Conservation (phyloP, 1,284 basidiomycete genomes). For the Tranzscheliella williamsii region DNA sequence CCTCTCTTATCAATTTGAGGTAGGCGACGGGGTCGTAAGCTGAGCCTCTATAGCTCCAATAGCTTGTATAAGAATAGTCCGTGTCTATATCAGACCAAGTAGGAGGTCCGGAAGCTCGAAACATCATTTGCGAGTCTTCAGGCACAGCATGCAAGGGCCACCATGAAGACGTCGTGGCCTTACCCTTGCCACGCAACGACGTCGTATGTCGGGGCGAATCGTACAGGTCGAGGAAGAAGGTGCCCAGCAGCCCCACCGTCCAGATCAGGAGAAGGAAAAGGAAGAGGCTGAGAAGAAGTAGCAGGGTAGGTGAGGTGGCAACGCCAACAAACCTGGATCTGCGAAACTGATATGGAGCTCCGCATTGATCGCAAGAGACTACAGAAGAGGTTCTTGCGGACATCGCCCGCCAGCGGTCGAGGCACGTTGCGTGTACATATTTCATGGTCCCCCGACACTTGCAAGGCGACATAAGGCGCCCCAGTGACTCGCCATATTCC, state of each 20-base stretch:
- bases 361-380: slow-evolving; percentile 53
- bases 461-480: slow-evolving; percentile 44
- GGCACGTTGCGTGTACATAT: slow-evolving; percentile 55
- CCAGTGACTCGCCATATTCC: slow-evolving; percentile 24
- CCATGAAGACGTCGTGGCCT: slow-evolving; percentile 4
- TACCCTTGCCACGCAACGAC: not conserved
- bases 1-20: slow-evolving; percentile 31
- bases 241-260: slow-evolving; percentile 27
- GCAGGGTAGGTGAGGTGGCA: slow-evolving; percentile 29
- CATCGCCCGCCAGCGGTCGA: slow-evolving; percentile 45
- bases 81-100: slow-evolving; percentile 25
- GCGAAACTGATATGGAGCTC: slow-evolving; percentile 46
- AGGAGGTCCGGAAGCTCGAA: not conserved
- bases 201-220: slow-evolving; percentile 2
- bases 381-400: slow-evolving; percentile 37
- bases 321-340: slow-evolving; percentile 43
- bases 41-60: slow-evolving; percentile 22
- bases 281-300: slow-evolving; percentile 34
- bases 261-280: slow-evolving; percentile 38
- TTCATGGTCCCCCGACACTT: slow-evolving; percentile 56
- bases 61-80: slow-evolving; percentile 8
- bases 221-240: slow-evolving; percentile 27
- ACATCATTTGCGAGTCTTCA: not conserved
- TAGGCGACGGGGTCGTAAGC: slow-evolving; percentile 38
- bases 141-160: slow-evolving; percentile 16